Evolutionary conservation across 495 filamentous ascomycete species (phyloP), one percentile per base, ranked within the genome.

Genomic region (Cryomyces minteri): DNA sequence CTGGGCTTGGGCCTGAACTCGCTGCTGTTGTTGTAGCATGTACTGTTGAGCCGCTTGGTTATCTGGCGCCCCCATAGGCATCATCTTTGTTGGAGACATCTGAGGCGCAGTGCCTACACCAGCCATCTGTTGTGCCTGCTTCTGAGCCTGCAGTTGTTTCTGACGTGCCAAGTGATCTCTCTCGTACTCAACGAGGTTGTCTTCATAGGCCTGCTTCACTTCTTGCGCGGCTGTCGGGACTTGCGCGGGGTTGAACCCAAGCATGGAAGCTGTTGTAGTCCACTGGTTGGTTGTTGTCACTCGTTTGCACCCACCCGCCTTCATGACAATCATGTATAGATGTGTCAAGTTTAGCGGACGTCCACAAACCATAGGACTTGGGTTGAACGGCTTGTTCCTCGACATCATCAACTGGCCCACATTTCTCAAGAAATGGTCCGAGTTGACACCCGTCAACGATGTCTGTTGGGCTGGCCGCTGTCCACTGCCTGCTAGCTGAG

Each of bases 291-390:
- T 67, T 25, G 65, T 65, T 0, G 73, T 76, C 5, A 93, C 70
- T 49, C 73, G 80, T 58, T 76, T 79, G 34, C 80, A 93, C 2
- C 90, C 90, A 12, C 81, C 80, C 55, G 81, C 70, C 50, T 78
- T 81, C 57, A 78, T 71, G 5, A 94, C 82, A 1, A 69, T 65
- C 37, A 73, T 72, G 63, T 84, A 95, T 6, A 98, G 70, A 40
- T 78, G 74, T 42, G 81, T 69, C 34, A 92, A 60, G 51, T 78
- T 74, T 36, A 95, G 66, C 0, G 67, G 69, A 29, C 83, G 78
- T 39, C 80, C 79, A 31, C 73, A 73, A 40, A 93, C 73, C 8
- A 69, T 59, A 0, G 87, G 86, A 47, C 76, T 78, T 4, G 62
- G 61, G 32, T 88, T 80, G 31, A 95, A 67, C 0, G 76, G 78